A percentile compares a stretch with the other conserved stretches of the same genome.
Evolutionary conservation across 345 rosid genomes (phyloP).

Genomic region (Rubroshorea leprosula): DNA sequence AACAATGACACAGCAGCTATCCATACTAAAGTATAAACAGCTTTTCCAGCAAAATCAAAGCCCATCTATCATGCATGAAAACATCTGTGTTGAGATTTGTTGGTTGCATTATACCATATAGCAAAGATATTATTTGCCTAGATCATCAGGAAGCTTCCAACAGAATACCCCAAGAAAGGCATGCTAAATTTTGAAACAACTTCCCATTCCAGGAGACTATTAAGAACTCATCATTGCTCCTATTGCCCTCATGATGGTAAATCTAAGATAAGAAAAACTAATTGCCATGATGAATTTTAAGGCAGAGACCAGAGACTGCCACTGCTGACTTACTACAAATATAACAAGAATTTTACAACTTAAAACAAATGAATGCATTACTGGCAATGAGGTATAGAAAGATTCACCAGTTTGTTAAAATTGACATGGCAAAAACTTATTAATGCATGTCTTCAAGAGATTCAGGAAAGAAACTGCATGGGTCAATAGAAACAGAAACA

Average conservation of each 20-base stretch:
- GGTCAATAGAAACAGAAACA: constrained; percentile 10
- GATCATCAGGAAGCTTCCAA: neutral
- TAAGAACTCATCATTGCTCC: too few relatives aligned
- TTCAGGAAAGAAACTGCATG: constrained; percentile 2
- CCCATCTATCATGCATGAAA: constrained; percentile 67
- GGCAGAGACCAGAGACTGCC: too few relatives aligned
- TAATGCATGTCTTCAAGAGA: neutral
- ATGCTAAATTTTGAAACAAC: neutral
- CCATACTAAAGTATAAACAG: constrained; percentile 84
- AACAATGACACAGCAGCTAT: constrained; percentile 84
- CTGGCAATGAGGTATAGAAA: neutral
- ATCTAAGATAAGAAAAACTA: too few relatives aligned
- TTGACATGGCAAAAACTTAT: neutral
- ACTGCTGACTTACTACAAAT: too few relatives aligned
- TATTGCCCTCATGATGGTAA: neutral
- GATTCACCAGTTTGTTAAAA: neutral
- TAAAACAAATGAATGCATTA: too few relatives aligned
- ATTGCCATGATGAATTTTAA: too few relatives aligned
- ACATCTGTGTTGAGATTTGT: constrained; percentile 9
- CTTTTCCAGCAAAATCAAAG: constrained; percentile 84
- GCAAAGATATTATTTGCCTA: constrained; percentile 1
- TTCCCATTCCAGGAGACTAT: neutral
- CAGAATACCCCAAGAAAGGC: neutral
- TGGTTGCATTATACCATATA: constrained; percentile 6
- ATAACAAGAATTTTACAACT: too few relatives aligned